Evolutionary conservation across 129 eudicot species (phyloP), one percentile per base, ranked within the genome.

Genomic region (Cynara cardunculus): DNA sequence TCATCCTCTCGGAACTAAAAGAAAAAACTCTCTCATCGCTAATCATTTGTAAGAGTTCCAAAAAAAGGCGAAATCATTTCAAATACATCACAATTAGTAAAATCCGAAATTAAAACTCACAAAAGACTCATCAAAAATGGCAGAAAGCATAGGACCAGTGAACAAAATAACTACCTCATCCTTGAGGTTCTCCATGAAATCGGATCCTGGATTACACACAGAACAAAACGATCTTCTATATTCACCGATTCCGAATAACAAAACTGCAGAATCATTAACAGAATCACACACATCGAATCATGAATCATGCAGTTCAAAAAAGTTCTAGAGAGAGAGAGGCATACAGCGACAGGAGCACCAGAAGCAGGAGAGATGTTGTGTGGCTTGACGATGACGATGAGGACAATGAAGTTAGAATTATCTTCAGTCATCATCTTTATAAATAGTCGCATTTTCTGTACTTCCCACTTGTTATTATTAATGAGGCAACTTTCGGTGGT

Each of bases 291-390:
- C 24, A 46, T 16, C 21, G 14, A 74, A 74, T 27, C 69, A 56
- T 75, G 76, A 74, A 44, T 67, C 26, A 74, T 30, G 8, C 9
- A 81, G 80, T 46, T 66, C 14, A 5, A 18, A 9, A 14, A 2
- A 16, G 80, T 31, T 44, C 3, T 59, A 31, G 65, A 66, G 74
- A 78, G 75, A 77, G 37, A 32, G 19, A 25, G 3, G 25, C 81
- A 25, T 76, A 82, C 72, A 81, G 67, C 73, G 84, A 81, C 69
- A 73, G 80, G 74, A 81, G 84, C 84, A 76, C 73, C 82, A 73
- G 25, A 28, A 71, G 7, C 65, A 37, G 49, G 69, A 53, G 69
- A 71, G 76, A 2, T 14, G 44, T 76, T 71, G 79, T 81, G 79
- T 81, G 84, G 84, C 37, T 73, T 27, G 22, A 66, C 16, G 53